These are phyloP conservation scores for Pyrenula aspistea DNA, from an alignment of 495 filamentous ascomycete genomes.

Conservation along the genomic window DNA sequence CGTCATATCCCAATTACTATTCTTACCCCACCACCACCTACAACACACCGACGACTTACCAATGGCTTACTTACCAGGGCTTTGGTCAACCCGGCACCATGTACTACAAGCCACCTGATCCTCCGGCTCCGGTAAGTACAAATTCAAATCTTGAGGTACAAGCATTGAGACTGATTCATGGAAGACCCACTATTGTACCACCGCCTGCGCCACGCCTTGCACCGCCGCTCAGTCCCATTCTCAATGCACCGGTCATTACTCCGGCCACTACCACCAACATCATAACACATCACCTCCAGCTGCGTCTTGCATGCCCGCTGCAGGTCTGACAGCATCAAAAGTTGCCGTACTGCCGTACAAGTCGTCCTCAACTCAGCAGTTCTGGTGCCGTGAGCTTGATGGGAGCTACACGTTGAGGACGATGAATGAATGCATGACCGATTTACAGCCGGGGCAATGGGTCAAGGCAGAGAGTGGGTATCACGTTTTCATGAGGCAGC, in stretches of 20 bases:
- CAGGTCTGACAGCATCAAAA: constrained; percentile 6
- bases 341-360: constrained; percentile 7
- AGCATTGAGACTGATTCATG: not conserved
- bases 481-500: constrained; percentile 1
- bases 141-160: not conserved
- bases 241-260: not conserved
- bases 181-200: not conserved
- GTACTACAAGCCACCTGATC: not conserved
- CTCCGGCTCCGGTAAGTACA: not conserved
- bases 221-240: not conserved
- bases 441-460: constrained; percentile 16
- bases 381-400: constrained; percentile 15
- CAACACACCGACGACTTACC: not conserved
- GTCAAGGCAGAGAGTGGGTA: constrained; percentile 2
- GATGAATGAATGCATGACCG: constrained; percentile 9
- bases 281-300: not conserved
- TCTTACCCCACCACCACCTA: not conserved
- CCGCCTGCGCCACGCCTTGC: not conserved
- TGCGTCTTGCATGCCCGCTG: not conserved
- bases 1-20: not conserved
- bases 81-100: not conserved
- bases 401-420: constrained; percentile 13
- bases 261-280: not conserved
- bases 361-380: constrained; percentile 6
- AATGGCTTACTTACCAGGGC: not conserved